phyloP scores from a whole-genome alignment of 768 basidiomycete species.

The Tricholoma matsutake region DNA sequence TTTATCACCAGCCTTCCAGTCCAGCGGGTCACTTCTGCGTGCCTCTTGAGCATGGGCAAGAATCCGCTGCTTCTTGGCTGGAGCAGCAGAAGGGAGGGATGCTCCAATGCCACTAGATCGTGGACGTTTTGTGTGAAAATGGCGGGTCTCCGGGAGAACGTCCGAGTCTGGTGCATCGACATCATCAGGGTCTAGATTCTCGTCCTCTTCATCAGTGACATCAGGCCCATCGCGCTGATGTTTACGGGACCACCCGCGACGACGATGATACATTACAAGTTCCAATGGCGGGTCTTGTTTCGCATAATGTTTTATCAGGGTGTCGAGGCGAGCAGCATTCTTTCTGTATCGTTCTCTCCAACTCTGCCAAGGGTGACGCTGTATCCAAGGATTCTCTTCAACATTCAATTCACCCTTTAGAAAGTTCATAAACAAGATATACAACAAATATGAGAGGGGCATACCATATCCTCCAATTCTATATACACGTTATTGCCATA shows the following conservation, averaged over 20 bases:
- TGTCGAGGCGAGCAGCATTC: slow-evolving; percentile 30
- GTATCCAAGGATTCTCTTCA: slow-evolving; percentile 34
- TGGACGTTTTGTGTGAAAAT: background rate
- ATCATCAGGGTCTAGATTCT: background rate
- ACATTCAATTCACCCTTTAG: slow-evolving; percentile 10
- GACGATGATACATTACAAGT: slow-evolving; percentile 26
- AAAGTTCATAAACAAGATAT: slow-evolving; percentile 12
- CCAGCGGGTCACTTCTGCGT: background rate
- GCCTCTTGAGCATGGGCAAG: background rate
- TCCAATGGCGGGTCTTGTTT: slow-evolving; percentile 19
- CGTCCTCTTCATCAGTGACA: background rate
- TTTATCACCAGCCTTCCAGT: background rate
- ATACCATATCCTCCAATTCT: slow-evolving; percentile 27
- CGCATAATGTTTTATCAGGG: slow-evolving; percentile 29
- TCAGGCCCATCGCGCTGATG: background rate
- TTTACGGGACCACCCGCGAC: slow-evolving; percentile 14
- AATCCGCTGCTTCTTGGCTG: background rate
- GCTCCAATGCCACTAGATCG: background rate
- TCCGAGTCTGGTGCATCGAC: background rate
- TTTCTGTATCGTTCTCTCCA: slow-evolving; percentile 50
- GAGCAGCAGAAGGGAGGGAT: background rate
- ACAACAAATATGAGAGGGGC: slow-evolving; percentile 4
- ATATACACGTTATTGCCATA: slow-evolving; percentile 33
- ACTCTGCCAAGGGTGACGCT: slow-evolving; percentile 41
- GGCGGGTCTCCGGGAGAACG: background rate